phyloP scores from a whole-genome alignment of 2,329 filamentous ascomycete species.

The Botryosphaeria agaves region DNA sequence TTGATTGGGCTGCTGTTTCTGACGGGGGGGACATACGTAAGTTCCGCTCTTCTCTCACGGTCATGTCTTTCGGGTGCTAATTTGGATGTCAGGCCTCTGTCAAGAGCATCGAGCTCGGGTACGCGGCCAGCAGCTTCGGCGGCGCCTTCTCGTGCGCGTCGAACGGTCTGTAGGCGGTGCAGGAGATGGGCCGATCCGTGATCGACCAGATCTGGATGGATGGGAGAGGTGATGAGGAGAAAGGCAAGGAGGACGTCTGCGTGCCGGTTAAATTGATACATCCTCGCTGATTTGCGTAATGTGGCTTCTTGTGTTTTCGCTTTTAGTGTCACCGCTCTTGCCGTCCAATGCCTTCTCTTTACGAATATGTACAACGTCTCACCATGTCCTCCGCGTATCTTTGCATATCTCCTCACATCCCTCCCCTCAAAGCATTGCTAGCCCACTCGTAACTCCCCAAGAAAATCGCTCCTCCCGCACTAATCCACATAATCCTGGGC shows the following conservation, averaged over 20 bases:
- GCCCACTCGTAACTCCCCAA: conserved; percentile 85
- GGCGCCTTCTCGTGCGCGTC: conserved; percentile 57
- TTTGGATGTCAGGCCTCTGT: conserved; percentile 27
- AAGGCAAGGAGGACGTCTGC: too few relatives aligned
- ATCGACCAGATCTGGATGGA: too few relatives aligned
- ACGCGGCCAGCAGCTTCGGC: conserved; percentile 44
- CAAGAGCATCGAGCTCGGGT: conserved; percentile 58
- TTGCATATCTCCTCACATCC: too few relatives aligned
- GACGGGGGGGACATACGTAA: conserved; percentile 64
- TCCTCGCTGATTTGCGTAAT: too few relatives aligned
- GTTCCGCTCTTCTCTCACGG: conserved; percentile 9
- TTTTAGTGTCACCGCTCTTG: too few relatives aligned
- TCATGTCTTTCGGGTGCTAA: neutral
- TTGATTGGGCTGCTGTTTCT: conserved; percentile 65
- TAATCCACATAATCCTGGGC: conserved; percentile 86
- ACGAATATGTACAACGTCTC: too few relatives aligned
- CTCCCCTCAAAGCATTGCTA: conserved; percentile 50
- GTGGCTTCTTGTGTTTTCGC: too few relatives aligned
- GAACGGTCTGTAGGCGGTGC: conserved; percentile 51
- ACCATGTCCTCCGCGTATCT: too few relatives aligned
- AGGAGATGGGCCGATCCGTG: too few relatives aligned
- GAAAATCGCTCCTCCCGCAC: conserved; percentile 85
- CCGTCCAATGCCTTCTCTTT: too few relatives aligned
- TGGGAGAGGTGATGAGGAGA: too few relatives aligned
- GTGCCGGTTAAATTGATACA: too few relatives aligned